Conservation (phyloP, 2,329 filamentous ascomycete genomes). For the Monosporascus sp. region DNA sequence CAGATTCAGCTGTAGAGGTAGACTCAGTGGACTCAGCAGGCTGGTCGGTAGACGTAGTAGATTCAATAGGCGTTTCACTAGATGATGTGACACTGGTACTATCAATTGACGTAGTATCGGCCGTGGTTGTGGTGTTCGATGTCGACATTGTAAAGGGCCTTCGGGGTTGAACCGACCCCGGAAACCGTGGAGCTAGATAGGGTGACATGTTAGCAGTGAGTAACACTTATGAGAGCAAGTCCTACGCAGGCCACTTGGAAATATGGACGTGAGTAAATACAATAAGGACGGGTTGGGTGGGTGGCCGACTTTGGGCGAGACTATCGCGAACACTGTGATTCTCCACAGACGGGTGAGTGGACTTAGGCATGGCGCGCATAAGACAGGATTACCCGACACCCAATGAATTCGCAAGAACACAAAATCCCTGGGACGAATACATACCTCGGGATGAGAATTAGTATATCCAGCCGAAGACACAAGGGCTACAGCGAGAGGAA, state of each 20-base stretch:
- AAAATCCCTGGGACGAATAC: not conserved
- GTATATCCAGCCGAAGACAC: not conserved
- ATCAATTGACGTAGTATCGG: constrained; percentile 6
- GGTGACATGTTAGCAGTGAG: constrained; percentile 29
- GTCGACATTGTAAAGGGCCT: constrained; percentile 28
- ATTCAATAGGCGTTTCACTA: not conserved
- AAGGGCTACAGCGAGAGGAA: not conserved
- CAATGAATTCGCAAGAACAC: too few relatives aligned
- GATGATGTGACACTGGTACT: not conserved
- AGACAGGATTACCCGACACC: too few relatives aligned
- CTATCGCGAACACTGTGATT: too few relatives aligned
- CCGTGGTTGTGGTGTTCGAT: constrained; percentile 18
- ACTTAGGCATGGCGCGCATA: too few relatives aligned
- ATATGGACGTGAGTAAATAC: not conserved
- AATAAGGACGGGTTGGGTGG: too few relatives aligned
- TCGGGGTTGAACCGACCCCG: constrained; percentile 9
- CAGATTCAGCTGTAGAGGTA: not conserved
- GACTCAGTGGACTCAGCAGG: too few relatives aligned
- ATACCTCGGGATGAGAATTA: not conserved
- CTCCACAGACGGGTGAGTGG: too few relatives aligned
- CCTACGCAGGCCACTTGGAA: not conserved
- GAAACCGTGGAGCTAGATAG: constrained; percentile 1
- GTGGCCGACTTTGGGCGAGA: too few relatives aligned
- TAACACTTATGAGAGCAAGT: not conserved
- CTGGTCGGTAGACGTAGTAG: constrained; percentile 3